These are phyloP conservation scores for Synchytrium microbalum DNA, from an alignment of 371 early-diverging fungal species.

Conservation along the genomic window DNA sequence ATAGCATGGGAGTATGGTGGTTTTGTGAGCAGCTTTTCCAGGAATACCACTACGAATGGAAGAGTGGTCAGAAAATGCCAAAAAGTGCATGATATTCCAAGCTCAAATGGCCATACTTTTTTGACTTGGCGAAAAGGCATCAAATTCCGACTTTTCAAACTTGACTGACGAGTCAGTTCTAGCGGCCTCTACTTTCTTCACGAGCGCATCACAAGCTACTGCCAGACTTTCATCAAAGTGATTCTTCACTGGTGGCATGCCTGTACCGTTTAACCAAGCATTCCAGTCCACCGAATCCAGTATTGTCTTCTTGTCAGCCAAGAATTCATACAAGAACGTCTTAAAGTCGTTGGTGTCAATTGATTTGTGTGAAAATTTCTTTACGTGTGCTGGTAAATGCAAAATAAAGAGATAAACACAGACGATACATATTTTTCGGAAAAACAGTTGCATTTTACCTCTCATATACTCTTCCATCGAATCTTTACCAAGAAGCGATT, in stretches of 20 bases:
- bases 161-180: not conserved
- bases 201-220: slow-evolving; percentile 14
- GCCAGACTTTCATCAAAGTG: slow-evolving; percentile 79
- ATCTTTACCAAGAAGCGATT: slow-evolving; percentile 77
- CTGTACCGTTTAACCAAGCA: slow-evolving; percentile 66
- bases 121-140: slow-evolving; percentile 61
- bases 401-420: not conserved
- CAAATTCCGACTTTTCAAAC: slow-evolving; percentile 39
- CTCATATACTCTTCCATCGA: slow-evolving; percentile 25
- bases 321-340: slow-evolving; percentile 65
- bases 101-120: slow-evolving; percentile 42
- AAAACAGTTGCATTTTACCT: not conserved
- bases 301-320: slow-evolving; percentile 56
- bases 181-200: not conserved
- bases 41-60: slow-evolving; percentile 54
- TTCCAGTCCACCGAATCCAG: slow-evolving; percentile 71
- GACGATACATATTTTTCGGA: too few relatives aligned
- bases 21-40: slow-evolving; percentile 64
- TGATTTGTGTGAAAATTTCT: slow-evolving; percentile 74
- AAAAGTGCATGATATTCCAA: slow-evolving; percentile 1
- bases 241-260: slow-evolving; percentile 83
- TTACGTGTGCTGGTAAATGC: slow-evolving; percentile 54
- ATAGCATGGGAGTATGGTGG: slow-evolving; percentile 53
- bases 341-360: slow-evolving; percentile 86
- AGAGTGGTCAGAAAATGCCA: slow-evolving; percentile 7